Evolutionary conservation across 1,139 yeast genomes (phyloP).

Genomic region (Hemisphaericaspora lyxosophila): DNA sequence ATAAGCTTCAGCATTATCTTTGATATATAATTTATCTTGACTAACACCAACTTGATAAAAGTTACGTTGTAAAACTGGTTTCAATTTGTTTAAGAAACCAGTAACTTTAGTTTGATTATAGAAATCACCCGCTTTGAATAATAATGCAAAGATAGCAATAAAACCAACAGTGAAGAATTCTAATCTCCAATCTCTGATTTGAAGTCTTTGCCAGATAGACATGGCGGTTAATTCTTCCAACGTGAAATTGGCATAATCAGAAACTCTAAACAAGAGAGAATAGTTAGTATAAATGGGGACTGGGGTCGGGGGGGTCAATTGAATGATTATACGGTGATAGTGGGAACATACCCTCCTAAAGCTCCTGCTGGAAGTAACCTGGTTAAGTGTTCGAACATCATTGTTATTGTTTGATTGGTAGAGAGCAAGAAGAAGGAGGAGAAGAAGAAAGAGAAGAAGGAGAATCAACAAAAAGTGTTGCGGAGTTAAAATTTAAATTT

Average conservation of each 20-base stretch:
- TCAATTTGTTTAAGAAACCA: constrained; percentile 45
- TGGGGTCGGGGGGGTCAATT: no score
- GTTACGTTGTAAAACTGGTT: constrained; percentile 54
- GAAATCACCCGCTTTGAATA: constrained; percentile 58
- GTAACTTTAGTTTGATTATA: constrained; percentile 59
- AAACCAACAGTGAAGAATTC: constrained; percentile 60
- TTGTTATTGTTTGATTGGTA: constrained; percentile 3
- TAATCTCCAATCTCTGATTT: constrained; percentile 68
- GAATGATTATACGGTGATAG: neutral
- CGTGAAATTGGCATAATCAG: constrained; percentile 30
- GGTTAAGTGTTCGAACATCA: constrained; percentile 14
- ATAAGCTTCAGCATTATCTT: constrained; percentile 70
- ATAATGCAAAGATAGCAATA: constrained; percentile 42
- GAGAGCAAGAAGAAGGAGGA: neutral
- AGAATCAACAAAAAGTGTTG: neutral
- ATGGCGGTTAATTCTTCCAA: constrained; percentile 52
- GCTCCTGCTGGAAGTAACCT: constrained; percentile 12
- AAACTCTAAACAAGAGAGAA: constrained; percentile 5
- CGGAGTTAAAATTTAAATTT: neutral
- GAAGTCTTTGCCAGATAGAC: constrained; percentile 51
- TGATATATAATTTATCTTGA: constrained; percentile 48
- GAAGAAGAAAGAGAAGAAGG: neutral
- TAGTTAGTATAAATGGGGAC: constrained; percentile 8
- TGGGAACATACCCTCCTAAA: constrained; percentile 10
- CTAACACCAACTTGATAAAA: constrained; percentile 80